Conservation (phyloP, 2,329 filamentous ascomycete species). For the Neonectria hederae region DNA sequence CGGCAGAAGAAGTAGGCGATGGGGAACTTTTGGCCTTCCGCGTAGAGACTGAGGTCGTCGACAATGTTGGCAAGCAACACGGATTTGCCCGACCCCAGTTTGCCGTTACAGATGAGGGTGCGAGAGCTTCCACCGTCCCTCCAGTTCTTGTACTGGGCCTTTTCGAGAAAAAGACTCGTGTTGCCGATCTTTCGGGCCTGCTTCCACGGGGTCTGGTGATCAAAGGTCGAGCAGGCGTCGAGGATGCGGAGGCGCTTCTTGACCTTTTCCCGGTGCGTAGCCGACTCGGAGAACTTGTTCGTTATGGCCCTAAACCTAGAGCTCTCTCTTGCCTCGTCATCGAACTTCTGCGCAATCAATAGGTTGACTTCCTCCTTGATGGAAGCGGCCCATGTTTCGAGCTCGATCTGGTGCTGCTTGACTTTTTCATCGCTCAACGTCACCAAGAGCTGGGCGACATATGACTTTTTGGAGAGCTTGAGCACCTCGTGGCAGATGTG, state of each 20-base stretch:
- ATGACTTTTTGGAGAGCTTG: slow-evolving; percentile 46
- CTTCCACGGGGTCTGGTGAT: slow-evolving; percentile 54
- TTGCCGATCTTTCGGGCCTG: slow-evolving; percentile 52
- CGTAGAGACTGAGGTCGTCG: slow-evolving; percentile 46
- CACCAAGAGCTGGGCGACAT: slow-evolving; percentile 43
- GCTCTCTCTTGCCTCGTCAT: slow-evolving; percentile 32
- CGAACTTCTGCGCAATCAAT: slow-evolving; percentile 38
- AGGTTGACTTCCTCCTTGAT: slow-evolving; percentile 48
- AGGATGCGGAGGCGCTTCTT: slow-evolving; percentile 43
- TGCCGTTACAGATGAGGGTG: slow-evolving; percentile 50
- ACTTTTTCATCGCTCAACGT: slow-evolving; percentile 46
- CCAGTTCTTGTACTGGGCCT: slow-evolving; percentile 32
- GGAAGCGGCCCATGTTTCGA: slow-evolving; percentile 46
- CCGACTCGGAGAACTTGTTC: neutral
- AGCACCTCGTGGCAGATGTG: slow-evolving; percentile 50
- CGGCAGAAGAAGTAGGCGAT: slow-evolving; percentile 50
- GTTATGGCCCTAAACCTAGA: slow-evolving; percentile 31
- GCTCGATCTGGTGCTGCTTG: slow-evolving; percentile 45
- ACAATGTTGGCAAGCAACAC: slow-evolving; percentile 56
- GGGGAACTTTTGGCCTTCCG: accelerated
- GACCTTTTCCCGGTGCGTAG: slow-evolving; percentile 3
- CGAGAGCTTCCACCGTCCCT: slow-evolving; percentile 2
- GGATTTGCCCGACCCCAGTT: slow-evolving; percentile 56
- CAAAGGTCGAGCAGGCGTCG: slow-evolving; percentile 52
- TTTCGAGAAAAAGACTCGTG: slow-evolving; percentile 37